A percentile compares a stretch with the other conserved stretches of the same genome.
These are phyloP conservation scores for Ammopiptanthus mongolicus DNA, from an alignment of 306 rosid genomes.

Conservation along the genomic window DNA sequence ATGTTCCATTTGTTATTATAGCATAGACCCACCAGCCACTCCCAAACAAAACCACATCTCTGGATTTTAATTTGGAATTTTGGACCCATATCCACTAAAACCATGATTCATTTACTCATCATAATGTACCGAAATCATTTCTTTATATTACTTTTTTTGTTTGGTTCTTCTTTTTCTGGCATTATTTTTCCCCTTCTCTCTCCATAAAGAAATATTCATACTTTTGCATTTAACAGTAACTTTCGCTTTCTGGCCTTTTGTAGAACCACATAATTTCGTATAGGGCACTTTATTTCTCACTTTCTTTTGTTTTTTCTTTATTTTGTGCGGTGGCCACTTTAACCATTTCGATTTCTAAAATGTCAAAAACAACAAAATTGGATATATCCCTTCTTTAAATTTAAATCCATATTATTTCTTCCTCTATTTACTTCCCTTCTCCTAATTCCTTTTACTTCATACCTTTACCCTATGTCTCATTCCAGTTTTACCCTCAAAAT, in stretches of 20 bases:
- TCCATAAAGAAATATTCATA: conserved; percentile 29
- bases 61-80: conserved; percentile 37
- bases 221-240: conserved; percentile 34
- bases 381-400: conserved; percentile 1
- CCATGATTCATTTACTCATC: conserved; percentile 42
- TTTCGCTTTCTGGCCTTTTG: conserved; percentile 65
- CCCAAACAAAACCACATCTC: conserved; percentile 45
- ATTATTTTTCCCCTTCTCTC: conserved; percentile 29
- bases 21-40: conserved; percentile 57
- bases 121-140: conserved; percentile 43
- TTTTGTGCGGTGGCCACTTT: conserved; percentile 34
- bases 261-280: conserved; percentile 51
- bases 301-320: conserved; percentile 22
- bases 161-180: conserved; percentile 37
- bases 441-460: neutral
- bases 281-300: conserved; percentile 39
- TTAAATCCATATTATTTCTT: neutral
- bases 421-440: neutral
- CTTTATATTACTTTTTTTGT: conserved; percentile 40
- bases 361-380: conserved; percentile 25
- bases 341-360: conserved; percentile 29
- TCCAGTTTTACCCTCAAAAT: conserved; percentile 9
- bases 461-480: neutral
- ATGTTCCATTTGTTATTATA: conserved; percentile 43
- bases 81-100: conserved; percentile 48